Evolutionary conservation across 495 filamentous ascomycete genomes (phyloP).

Genomic region (Hypoxylon lenormandii): DNA sequence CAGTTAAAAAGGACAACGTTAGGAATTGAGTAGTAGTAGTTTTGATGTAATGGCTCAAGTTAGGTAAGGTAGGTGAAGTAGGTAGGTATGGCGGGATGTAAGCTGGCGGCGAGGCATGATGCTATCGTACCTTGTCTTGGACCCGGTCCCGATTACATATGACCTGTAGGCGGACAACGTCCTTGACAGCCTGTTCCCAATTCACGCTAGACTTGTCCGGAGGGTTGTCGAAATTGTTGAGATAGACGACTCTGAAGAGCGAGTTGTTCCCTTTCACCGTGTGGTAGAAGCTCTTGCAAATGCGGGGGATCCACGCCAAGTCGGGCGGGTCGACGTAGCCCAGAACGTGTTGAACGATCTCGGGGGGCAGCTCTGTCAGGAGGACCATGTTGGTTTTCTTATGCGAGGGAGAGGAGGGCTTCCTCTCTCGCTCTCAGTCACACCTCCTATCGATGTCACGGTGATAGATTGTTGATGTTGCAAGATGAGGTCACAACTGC

Average conservation of each 20-base stretch:
- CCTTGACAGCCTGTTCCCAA: slow-evolving; percentile 65
- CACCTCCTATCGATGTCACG: neutral
- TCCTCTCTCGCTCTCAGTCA: neutral
- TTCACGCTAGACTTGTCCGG: slow-evolving; percentile 48
- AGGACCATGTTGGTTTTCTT: slow-evolving; percentile 41
- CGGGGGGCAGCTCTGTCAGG: slow-evolving; percentile 63
- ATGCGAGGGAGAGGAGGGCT: neutral
- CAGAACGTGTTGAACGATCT: slow-evolving; percentile 69
- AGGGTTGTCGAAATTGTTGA: slow-evolving; percentile 57
- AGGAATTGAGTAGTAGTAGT: slow-evolving; percentile 11
- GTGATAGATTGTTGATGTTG: neutral
- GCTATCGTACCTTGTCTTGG: slow-evolving; percentile 55
- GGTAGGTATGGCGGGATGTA: slow-evolving; percentile 4
- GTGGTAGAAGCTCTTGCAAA: slow-evolving; percentile 62
- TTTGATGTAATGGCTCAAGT: neutral
- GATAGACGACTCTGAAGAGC: slow-evolving; percentile 67
- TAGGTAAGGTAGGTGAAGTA: neutral
- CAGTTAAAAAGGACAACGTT: slow-evolving; percentile 1
- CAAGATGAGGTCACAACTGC: slow-evolving; percentile 36
- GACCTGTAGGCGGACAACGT: slow-evolving; percentile 60
- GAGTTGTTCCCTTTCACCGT: slow-evolving; percentile 64
- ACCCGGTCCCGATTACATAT: slow-evolving; percentile 52
- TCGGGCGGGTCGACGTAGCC: slow-evolving; percentile 65
- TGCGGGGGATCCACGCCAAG: slow-evolving; percentile 58
- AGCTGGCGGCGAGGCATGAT: slow-evolving; percentile 30